Base-by-base conservation (phyloP, 2,329 filamentous ascomycete species). In the Beauveria scarabaeidicola region DNA sequence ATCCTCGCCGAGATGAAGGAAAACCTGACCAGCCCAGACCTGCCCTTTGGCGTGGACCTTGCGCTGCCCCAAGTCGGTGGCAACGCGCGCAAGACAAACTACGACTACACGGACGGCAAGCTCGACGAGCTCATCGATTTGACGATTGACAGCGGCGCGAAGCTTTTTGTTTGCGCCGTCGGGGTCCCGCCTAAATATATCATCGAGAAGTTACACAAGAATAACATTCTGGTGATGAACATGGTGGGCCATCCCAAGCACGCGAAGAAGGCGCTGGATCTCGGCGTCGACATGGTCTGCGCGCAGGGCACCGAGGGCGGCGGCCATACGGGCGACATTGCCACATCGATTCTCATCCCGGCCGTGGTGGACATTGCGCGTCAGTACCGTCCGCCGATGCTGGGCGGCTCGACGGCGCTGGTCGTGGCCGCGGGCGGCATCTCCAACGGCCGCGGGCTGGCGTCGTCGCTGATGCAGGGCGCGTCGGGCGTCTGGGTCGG, bases 241-340 rank as follows among this genome's bases (percentile, higher is more conserved):
- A 97, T 97, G 92, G 91, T 97, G 21, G 93, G 93, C 0, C 89
- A 92, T 67, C 92, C 93, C 2, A 91, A 88, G 71, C 93, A 97
- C 72, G 92, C 92, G 1, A 83, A 87, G 71, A 97, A 97, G 76
- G 92, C 92, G 2, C 78, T 97, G 5, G 84, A 91, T 54, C 83
- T 87, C 0, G 93, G 93, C 46, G 91, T 96, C 10, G 93, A 97
- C 74, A 87, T 97, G 64, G 82, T 97, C 6, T 96, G 91, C 71
- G 87, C 92, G 2, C 93, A 97, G 76, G 93, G 93, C 52, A 91
- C 90, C 53, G 93, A 97, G 73, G 93, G 92, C 1, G 93, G 93
- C 19, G 93, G 92, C 0, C 93, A 97, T 74, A 97, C 93, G 1
- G 92, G 92, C 36, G 88, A 94, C 61, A 85, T 96, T 47, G 86